Evolutionary conservation across 495 filamentous ascomycete genomes (phyloP).

Genomic region (Talaromyces thailandensis): DNA sequence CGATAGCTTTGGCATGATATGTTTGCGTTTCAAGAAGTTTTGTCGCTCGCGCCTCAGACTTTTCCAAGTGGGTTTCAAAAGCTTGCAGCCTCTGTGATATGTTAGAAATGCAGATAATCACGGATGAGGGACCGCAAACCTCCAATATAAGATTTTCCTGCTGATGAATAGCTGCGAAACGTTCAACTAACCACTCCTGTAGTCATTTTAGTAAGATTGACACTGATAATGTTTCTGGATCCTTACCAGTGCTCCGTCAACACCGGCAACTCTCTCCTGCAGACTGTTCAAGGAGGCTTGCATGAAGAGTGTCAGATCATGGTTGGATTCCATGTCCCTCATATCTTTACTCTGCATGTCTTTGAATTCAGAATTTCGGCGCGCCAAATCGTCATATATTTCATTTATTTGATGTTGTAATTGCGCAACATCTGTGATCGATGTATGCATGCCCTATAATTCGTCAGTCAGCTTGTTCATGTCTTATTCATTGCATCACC

Average conservation of each 20-base stretch:
- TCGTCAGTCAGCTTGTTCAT: neutral
- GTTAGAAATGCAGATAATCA: neutral
- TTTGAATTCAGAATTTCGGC: conserved; percentile 16
- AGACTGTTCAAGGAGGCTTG: conserved; percentile 20
- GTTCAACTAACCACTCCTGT: conserved; percentile 25
- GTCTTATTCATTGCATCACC: neutral
- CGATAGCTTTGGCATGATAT: conserved; percentile 24
- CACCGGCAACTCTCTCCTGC: conserved; percentile 19
- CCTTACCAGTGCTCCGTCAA: conserved; percentile 11
- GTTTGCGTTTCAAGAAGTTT: conserved; percentile 27
- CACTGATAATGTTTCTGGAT: too few species aligned
- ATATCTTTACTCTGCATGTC: conserved; percentile 12
- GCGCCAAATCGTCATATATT: conserved; percentile 25
- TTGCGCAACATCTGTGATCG: conserved; percentile 16
- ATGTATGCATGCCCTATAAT: conserved; percentile 25
- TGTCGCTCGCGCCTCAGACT: conserved; percentile 25
- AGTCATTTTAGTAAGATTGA: too few species aligned
- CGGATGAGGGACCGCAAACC: conserved; percentile 14
- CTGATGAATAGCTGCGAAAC: conserved; percentile 20
- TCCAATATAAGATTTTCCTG: conserved; percentile 23
- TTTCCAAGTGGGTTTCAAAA: conserved; percentile 25
- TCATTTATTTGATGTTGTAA: conserved; percentile 22
- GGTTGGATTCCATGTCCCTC: conserved; percentile 16
- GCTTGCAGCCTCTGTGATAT: conserved; percentile 19
- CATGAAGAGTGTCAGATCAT: conserved; percentile 22